A percentile compares a stretch with the other conserved stretches of the same genome.
phyloP scores from a whole-genome alignment of 2,329 filamentous ascomycete genomes.

The Aspergillus glaucus region DNA sequence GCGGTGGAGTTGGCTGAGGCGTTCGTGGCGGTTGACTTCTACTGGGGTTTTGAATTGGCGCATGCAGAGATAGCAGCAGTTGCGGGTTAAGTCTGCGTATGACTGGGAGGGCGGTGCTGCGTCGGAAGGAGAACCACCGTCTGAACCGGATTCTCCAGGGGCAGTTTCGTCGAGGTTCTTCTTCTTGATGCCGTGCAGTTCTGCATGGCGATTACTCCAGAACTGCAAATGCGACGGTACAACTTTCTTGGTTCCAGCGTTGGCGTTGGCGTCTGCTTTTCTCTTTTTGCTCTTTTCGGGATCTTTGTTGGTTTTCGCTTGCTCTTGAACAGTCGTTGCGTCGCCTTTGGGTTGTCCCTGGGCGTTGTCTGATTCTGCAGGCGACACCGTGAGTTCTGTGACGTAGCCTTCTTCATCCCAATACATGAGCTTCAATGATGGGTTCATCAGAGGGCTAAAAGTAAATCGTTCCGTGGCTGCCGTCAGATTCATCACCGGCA shows the following conservation, averaged over 20 bases:
- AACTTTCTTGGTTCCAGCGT: constrained; percentile 36
- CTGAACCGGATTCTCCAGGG: constrained; percentile 2
- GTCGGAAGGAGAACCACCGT: constrained; percentile 22
- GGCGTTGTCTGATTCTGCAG: constrained; percentile 38
- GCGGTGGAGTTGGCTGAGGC: constrained; percentile 52
- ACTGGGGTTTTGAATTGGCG: constrained; percentile 51
- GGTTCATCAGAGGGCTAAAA: constrained; percentile 65
- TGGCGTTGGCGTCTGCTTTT: constrained; percentile 39
- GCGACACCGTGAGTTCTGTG: constrained; percentile 56
- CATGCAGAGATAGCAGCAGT: constrained; percentile 58
- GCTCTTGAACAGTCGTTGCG: constrained; percentile 12
- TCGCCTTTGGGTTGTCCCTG: constrained; percentile 18
- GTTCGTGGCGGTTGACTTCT: constrained; percentile 55
- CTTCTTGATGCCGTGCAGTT: constrained; percentile 51
- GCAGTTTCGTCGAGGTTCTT: constrained; percentile 24
- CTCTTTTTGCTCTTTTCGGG: constrained; percentile 41
- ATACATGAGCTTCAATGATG: constrained; percentile 63
- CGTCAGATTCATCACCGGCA: constrained; percentile 60
- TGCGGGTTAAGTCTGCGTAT: constrained; percentile 53
- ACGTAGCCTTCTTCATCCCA: constrained; percentile 70
- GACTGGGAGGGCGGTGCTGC: constrained; percentile 45
- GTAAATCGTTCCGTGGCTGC: constrained; percentile 57
- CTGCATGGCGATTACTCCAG: constrained; percentile 65
- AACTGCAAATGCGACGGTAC: constrained; percentile 63
- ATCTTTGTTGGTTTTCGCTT: constrained; percentile 33